Percentiles rank a stretch among this genome's conserved stretches.
These are phyloP conservation scores for Pichia sp. DNA, from an alignment of 1,139 yeast genomes.

Conservation along the genomic window DNA sequence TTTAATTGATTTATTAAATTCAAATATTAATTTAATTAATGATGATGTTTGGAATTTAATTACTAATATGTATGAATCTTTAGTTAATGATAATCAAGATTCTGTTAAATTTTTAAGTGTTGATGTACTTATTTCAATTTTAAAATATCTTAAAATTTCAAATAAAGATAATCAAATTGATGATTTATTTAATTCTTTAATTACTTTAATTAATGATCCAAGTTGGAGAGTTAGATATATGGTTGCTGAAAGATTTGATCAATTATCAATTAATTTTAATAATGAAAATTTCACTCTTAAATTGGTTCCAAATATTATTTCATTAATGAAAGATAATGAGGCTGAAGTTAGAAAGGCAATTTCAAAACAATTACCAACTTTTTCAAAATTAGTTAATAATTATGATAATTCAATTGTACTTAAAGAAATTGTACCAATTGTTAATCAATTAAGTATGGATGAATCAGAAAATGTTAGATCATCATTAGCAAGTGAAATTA, in stretches of 20 bases:
- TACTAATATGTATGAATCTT: conserved; percentile 72
- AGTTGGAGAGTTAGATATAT: conserved; percentile 98
- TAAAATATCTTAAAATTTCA: conserved; percentile 52
- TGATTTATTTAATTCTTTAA: conserved; percentile 54
- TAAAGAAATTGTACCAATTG: conserved; percentile 72
- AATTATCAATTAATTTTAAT: conserved; percentile 62
- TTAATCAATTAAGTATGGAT: conserved; percentile 79
- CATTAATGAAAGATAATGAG: conserved; percentile 84
- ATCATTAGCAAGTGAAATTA: conserved; percentile 81
- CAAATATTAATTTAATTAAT: conserved; percentile 31
- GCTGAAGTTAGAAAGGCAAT: conserved; percentile 95
- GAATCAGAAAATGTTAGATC: conserved; percentile 91
- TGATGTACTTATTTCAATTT: conserved; percentile 72
- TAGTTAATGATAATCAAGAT: conserved; percentile 86
- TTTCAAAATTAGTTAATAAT: conserved; percentile 49
- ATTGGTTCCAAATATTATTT: conserved; percentile 65
- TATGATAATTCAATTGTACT: conserved; percentile 48
- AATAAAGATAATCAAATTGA: conserved; percentile 53
- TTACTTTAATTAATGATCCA: conserved; percentile 74
- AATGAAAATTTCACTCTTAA: conserved; percentile 45
- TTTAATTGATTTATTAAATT: conserved; percentile 49
- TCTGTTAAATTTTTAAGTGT: conserved; percentile 87
- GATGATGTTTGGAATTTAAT: conserved; percentile 58
- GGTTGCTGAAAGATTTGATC: conserved; percentile 87
- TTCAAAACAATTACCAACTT: conserved; percentile 85